Conservation (phyloP, 768 basidiomycete species). For the Pleurotus platypus region DNA sequence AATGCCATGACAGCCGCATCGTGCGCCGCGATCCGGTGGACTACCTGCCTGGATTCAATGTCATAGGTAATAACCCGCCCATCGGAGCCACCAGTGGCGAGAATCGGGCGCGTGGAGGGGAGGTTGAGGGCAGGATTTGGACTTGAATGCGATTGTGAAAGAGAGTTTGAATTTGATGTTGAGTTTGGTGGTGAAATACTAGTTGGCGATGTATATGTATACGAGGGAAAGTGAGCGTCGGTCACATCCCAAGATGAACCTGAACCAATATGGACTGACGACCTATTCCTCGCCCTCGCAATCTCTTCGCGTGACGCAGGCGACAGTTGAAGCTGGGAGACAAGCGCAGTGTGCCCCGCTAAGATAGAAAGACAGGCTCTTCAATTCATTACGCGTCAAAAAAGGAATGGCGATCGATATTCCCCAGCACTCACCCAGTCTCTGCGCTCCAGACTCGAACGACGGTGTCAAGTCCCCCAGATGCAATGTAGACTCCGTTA, state of each 20-base stretch:
- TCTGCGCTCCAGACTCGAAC: conserved; percentile 87
- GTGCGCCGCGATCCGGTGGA: conserved; percentile 81
- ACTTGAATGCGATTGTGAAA: neutral
- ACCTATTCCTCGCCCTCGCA: neutral
- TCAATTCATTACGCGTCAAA: neutral
- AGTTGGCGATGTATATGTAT: too few species aligned
- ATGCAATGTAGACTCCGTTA: conserved; percentile 77
- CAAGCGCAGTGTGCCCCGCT: conserved; percentile 88
- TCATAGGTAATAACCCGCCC: conserved; percentile 60
- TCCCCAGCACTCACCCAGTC: conserved; percentile 60
- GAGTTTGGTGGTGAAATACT: too few species aligned
- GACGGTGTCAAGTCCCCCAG: conserved; percentile 91
- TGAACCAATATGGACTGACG: too few species aligned
- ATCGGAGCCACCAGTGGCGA: conserved; percentile 86
- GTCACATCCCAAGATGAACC: too few species aligned
- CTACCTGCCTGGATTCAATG: conserved; percentile 32
- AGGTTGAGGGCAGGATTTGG: conserved; percentile 48
- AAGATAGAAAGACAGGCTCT: conserved; percentile 82
- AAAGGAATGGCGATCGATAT: too few species aligned
- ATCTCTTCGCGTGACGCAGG: neutral
- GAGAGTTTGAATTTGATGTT: too few species aligned
- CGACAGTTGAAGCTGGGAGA: conserved; percentile 62
- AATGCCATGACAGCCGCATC: conserved; percentile 84
- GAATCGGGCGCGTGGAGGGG: conserved; percentile 23
- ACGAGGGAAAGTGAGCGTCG: too few species aligned